Percentiles rank a stretch among this genome's conserved stretches.
phyloP scores from a whole-genome alignment of 768 basidiomycete genomes.

The Mycena amicta region DNA sequence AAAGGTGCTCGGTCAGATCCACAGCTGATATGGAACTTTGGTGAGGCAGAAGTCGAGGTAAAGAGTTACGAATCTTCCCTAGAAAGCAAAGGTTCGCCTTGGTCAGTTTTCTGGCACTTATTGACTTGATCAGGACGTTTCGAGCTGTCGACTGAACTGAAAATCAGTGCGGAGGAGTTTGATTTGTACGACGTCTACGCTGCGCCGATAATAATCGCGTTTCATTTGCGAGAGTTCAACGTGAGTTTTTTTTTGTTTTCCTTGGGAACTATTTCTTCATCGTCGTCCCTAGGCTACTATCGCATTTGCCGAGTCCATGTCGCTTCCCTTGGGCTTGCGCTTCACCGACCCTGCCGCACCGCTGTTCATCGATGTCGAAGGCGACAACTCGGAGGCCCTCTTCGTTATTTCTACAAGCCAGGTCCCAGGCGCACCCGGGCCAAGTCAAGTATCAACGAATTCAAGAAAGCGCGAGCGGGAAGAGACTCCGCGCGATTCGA shows the following conservation, averaged over 20 bases:
- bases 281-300: conserved; percentile 72
- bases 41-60: conserved; percentile 65
- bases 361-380: conserved; percentile 76
- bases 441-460: conserved; percentile 29
- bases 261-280: neutral
- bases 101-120: too few species aligned
- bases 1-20: conserved; percentile 71
- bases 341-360: conserved; percentile 78
- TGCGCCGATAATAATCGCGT: conserved; percentile 68
- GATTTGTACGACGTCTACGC: conserved; percentile 70
- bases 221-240: conserved; percentile 84
- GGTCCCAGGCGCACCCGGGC: conserved; percentile 41
- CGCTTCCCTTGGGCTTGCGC: conserved; percentile 64
- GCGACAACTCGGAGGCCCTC: conserved; percentile 63
- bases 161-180: conserved; percentile 79
- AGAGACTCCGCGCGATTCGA: conserved; percentile 40
- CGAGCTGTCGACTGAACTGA: conserved; percentile 75
- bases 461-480: conserved; percentile 49
- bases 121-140: conserved; percentile 55
- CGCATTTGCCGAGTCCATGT: conserved; percentile 73
- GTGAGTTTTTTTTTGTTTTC: conserved; percentile 41
- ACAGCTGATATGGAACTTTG: conserved; percentile 82
- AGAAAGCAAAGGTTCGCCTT: conserved; percentile 64
- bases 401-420: conserved; percentile 83
- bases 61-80: conserved; percentile 68